Evolutionary conservation across 768 basidiomycete species (phyloP).

Genomic region (Lenzites betulinus): DNA sequence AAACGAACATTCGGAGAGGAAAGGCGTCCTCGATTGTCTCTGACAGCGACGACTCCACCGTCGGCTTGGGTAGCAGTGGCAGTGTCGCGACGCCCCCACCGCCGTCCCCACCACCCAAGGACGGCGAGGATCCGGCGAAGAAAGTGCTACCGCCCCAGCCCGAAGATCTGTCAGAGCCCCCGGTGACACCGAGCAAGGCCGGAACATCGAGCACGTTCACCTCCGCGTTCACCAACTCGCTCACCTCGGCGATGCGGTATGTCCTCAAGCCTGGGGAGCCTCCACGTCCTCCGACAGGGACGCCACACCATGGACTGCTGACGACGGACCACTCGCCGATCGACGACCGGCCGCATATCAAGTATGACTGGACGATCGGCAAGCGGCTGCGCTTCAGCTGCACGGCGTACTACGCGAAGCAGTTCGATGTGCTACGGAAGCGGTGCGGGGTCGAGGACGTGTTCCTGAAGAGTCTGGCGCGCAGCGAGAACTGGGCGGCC

Average conservation of each 20-base stretch:
- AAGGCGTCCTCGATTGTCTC: conserved; percentile 46
- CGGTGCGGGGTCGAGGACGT: conserved; percentile 64
- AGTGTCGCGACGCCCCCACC: conserved; percentile 22
- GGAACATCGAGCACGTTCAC: conserved; percentile 23
- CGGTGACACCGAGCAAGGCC: conserved; percentile 3
- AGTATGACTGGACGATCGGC: conserved; percentile 79
- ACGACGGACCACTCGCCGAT: conserved; percentile 41
- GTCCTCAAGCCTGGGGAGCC: conserved; percentile 45
- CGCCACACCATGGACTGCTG: conserved; percentile 56
- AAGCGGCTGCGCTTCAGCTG: conserved; percentile 76
- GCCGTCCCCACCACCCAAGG: conserved; percentile 18
- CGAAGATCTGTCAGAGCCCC: conserved; percentile 10
- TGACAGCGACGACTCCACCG: conserved; percentile 43
- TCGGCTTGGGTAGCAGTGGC: conserved; percentile 19
- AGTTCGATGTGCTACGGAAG: conserved; percentile 68
- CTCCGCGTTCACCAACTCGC: conserved; percentile 52
- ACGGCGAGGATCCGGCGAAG: conserved; percentile 1
- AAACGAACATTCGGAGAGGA: conserved; percentile 39
- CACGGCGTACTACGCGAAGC: conserved; percentile 80
- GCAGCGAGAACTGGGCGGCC: conserved; percentile 68
- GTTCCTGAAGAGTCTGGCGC: conserved; percentile 61
- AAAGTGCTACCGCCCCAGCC: not conserved
- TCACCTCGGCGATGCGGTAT: conserved; percentile 62
- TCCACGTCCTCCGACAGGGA: conserved; percentile 29
- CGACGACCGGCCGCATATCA: conserved; percentile 79